Base-by-base conservation (phyloP, 2,329 filamentous ascomycete species). In the Alternaria novae-zelandiae region DNA sequence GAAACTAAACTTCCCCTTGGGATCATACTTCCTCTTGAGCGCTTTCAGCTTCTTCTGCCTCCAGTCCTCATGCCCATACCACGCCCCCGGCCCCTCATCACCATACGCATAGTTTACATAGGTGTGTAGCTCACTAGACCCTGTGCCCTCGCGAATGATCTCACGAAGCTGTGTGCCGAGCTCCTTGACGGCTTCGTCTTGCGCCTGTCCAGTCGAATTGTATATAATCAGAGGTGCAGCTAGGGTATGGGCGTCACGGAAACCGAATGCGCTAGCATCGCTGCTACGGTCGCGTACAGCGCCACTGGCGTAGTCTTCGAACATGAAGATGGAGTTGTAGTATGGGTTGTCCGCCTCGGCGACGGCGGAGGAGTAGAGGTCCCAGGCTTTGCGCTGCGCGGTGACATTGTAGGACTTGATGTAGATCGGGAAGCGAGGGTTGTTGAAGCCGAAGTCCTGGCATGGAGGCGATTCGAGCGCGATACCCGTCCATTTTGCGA, bases 221-320 rank as follows among this genome's bases (percentile, higher is more conserved):
- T 70, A 72, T 20, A 72, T 72, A 20, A 74, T 68, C 0, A 72
- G 58, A 11, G 68, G 67, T 2, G 67, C 72, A 4, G 67, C 59
- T n/a, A 74, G 66, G 13, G 69, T 69, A 17, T 62, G 54, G 2
- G 83, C 81, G 2, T 72, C 66, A 3, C 86, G 82, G 73, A 81
- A 82, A 17, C 84, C 79, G 4, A 28, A 59, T 0, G 57, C 57
- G 6, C 41, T 59, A 17, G 41, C 49, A 11, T 32, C 25, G 10
- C 28, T 59, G 6, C 32, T 30, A 1, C 49, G 57, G 15, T 54
- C 26, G 20, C 57, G 57, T 60, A 88, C 81, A 2, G 82, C 86
- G 21, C 82, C 73, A 8, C 72, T 75, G 1, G 85, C 81, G 74
- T 88, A 88, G 4, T 84, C 84, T 69, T 89, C 86, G 57, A 88